Evolutionary conservation across 2,329 filamentous ascomycete genomes (phyloP).

Genomic region (Xylaria sp.): DNA sequence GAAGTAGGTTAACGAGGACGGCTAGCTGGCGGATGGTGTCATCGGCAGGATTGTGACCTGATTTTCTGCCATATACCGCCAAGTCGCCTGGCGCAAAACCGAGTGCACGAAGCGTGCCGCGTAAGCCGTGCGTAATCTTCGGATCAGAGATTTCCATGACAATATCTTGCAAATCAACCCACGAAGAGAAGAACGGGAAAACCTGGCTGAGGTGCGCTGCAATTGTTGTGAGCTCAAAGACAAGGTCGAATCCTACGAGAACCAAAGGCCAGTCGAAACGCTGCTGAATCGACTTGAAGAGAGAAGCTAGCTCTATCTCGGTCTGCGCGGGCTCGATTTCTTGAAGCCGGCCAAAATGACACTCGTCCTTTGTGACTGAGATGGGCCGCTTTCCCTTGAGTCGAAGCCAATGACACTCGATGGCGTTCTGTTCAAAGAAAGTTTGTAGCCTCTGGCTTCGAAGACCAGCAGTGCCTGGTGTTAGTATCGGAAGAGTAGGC

Average conservation of each 20-base stretch:
- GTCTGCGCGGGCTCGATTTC: conserved; percentile 29
- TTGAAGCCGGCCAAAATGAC: conserved; percentile 23
- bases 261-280: conserved; percentile 14
- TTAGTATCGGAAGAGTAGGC: conserved; percentile 3
- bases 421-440: conserved; percentile 24
- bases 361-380: conserved; percentile 21
- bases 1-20: conserved; percentile 18
- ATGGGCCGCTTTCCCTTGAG: conserved; percentile 18
- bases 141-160: conserved; percentile 10
- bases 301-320: conserved; percentile 20
- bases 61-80: conserved; percentile 18
- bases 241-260: conserved; percentile 28
- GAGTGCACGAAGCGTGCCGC: conserved; percentile 30
- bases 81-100: conserved; percentile 23
- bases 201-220: conserved; percentile 21
- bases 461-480: neutral
- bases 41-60: conserved; percentile 32
- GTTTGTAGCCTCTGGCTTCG: conserved; percentile 12
- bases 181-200: conserved; percentile 29
- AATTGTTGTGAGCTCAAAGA: conserved; percentile 29
- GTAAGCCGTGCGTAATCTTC: conserved; percentile 15
- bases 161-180: conserved; percentile 35
- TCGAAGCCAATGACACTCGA: conserved; percentile 29
- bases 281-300: conserved; percentile 18
- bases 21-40: conserved; percentile 27